Percentiles rank a stretch among this genome's conserved stretches.
Evolutionary conservation across 2,329 filamentous ascomycete species (phyloP).

Genomic region (Trichoderma koningiopsis): DNA sequence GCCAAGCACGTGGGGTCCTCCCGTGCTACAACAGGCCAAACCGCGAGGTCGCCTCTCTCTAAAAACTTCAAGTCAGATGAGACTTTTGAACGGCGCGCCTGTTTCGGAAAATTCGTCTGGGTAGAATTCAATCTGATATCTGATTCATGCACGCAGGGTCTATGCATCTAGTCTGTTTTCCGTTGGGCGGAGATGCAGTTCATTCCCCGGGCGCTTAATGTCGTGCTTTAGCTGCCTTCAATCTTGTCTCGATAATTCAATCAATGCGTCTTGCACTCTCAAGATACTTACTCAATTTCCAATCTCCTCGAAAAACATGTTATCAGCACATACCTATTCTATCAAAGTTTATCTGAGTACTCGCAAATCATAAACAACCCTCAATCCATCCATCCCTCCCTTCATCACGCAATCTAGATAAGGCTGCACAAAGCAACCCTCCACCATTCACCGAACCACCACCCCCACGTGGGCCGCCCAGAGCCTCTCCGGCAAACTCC

Average conservation of each 20-base stretch:
- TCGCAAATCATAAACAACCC: not conserved
- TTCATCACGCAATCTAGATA: not conserved
- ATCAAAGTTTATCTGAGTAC: not conserved
- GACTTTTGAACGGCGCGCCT: not conserved
- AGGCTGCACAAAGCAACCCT: not conserved
- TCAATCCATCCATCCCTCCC: not conserved
- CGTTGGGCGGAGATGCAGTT: not conserved
- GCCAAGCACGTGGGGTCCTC: conserved; percentile 6
- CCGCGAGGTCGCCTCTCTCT: not conserved
- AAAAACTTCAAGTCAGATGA: not conserved
- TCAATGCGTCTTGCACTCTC: not conserved
- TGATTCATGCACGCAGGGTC: conserved; percentile 11
- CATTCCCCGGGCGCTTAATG: conserved; percentile 6
- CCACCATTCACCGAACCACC: conserved; percentile 33
- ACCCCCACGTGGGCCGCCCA: conserved; percentile 34
- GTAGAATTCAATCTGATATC: not conserved
- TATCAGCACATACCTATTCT: not conserved
- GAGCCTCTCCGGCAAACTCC: not conserved
- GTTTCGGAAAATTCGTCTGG: not conserved
- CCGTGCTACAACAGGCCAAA: not conserved
- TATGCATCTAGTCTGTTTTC: not conserved
- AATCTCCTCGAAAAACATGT: not conserved
- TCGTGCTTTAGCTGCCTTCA: not conserved
- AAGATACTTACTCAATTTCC: not conserved
- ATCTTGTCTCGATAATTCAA: not conserved